phyloP scores from a whole-genome alignment of 108 stramenopile genomes.

The Mayamaea pseudoterrestris region DNA sequence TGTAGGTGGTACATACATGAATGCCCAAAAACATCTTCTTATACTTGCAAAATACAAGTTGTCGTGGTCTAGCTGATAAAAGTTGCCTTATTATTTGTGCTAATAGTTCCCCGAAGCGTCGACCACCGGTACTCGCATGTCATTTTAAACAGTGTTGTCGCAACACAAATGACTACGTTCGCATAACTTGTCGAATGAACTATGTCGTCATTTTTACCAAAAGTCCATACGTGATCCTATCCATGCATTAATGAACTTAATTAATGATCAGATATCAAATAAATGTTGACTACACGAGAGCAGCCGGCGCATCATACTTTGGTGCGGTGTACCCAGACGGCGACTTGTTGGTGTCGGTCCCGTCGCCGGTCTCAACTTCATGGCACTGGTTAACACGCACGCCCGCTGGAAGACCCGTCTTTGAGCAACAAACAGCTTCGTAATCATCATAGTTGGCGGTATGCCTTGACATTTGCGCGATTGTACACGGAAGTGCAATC shows the following conservation, averaged over 20 bases:
- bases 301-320: background rate
- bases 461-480: slow-evolving; percentile 72
- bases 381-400: background rate
- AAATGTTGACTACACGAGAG: background rate
- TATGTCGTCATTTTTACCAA: background rate
- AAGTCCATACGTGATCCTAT: background rate
- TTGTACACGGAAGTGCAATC: slow-evolving; percentile 51
- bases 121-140: background rate
- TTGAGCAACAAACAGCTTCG: slow-evolving; percentile 23
- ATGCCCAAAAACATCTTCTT: background rate
- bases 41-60: background rate
- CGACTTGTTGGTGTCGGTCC: background rate
- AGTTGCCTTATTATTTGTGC: background rate
- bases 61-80: background rate
- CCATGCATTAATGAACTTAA: background rate
- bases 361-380: background rate
- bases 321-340: background rate
- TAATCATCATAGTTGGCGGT: slow-evolving; percentile 52
- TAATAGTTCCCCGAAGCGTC: background rate
- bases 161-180: too few species aligned
- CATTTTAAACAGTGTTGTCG: background rate
- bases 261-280: background rate
- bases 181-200: background rate
- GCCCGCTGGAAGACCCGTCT: slow-evolving; percentile 21
- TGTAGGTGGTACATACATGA: background rate